Base-by-base conservation (phyloP, 2,329 filamentous ascomycete species). In the Didymella pomorum region DNA sequence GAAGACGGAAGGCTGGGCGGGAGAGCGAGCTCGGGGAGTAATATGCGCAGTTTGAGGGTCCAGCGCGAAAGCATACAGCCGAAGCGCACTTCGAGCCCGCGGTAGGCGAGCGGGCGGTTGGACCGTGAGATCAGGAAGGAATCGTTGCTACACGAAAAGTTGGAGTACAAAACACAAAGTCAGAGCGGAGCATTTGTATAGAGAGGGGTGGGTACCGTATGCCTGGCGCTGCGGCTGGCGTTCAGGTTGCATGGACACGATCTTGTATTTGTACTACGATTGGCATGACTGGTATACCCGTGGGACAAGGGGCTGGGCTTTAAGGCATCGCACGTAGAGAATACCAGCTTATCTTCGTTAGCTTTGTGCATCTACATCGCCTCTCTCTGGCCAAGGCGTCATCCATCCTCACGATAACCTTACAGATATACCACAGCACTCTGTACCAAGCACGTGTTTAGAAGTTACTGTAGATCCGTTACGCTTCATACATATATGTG, bases 41-140 rank as follows among this genome's bases (percentile, higher is more conserved):
- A 62, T 16, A 69, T 64, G 37, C 67, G 73, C 12, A 69, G 68
- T 50, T 56, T 69, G 35, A 61, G 69, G 25, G 71, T 71, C 10
- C 67, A 73, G 58, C 71, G 71, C 58, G 70, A 76, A 60, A 58
- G 43, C 5, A 57, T 74, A 18, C 66, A 71, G 51, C 63, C 70
- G 6, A 71, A 69, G 35, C 58, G 61, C 31, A 68, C 64, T 14
- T 60, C 55, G 9, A 66, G 64, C 31, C 58, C 64, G n/a, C 58
- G 68, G 39, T 67, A 61, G 54, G 50, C 37, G 23, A 35, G 21
- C n/a, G 28, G n/a, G 11, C n/a, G n/a, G n/a, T n/a, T n/a, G n/a
- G n/a, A n/a, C n/a, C n/a, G n/a, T n/a, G n/a, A n/a, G n/a, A n/a
- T n/a, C n/a, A n/a, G n/a, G n/a, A n/a, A n/a, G n/a, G n/a, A n/a